phyloP scores from a whole-genome alignment of 2,329 filamentous ascomycete genomes.

The Apiospora saccharicola region DNA sequence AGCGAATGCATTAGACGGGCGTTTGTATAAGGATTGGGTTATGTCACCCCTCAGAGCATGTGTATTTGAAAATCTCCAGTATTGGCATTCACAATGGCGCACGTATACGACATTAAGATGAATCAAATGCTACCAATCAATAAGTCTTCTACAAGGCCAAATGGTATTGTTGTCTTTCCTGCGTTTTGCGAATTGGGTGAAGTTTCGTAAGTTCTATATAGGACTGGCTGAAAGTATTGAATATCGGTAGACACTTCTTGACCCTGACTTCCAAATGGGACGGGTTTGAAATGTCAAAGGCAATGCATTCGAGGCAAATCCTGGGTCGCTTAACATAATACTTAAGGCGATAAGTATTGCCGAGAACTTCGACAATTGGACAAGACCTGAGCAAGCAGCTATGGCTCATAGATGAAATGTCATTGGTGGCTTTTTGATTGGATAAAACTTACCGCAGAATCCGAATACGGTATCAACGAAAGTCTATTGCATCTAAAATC shows the following conservation, averaged over 20 bases:
- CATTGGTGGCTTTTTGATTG: neutral
- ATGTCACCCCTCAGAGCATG: neutral
- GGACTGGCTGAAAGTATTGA: too few relatives aligned
- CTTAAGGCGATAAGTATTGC: neutral
- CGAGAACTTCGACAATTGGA: neutral
- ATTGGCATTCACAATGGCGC: neutral
- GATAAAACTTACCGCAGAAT: neutral
- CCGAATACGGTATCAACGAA: neutral
- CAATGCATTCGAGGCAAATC: neutral
- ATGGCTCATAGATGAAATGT: neutral
- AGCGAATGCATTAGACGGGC: slow-evolving; percentile 11
- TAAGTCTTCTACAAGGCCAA: too few relatives aligned
- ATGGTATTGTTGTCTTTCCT: too few relatives aligned
- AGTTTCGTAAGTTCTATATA: too few relatives aligned
- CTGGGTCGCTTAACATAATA: too few relatives aligned
- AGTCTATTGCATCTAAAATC: slow-evolving; percentile 1
- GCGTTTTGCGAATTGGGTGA: too few relatives aligned
- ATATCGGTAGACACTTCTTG: too few relatives aligned
- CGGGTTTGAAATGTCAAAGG: neutral
- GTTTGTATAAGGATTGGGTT: slow-evolving; percentile 2
- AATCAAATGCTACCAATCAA: neutral
- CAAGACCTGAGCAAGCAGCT: too few relatives aligned
- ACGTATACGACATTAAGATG: neutral
- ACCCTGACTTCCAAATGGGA: too few relatives aligned
- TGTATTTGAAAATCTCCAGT: neutral